Evolutionary conservation across 2,329 filamentous ascomycete genomes (phyloP).

Genomic region (Pestalotiopsis sp.): DNA sequence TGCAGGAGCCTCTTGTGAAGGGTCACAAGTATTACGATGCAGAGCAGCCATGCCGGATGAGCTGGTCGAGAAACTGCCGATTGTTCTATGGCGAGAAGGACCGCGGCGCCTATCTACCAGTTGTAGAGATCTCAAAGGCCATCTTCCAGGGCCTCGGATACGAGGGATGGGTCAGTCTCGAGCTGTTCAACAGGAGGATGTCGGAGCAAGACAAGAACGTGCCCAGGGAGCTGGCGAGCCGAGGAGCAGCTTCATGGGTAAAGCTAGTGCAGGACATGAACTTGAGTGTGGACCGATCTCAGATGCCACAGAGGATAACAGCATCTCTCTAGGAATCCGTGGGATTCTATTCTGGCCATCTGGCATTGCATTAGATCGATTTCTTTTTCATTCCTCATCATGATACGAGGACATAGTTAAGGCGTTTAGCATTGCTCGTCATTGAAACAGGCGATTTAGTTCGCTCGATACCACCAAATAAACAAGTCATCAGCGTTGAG

Average conservation of each 20-base stretch:
- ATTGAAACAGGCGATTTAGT: not conserved
- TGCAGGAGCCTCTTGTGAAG: conserved; percentile 57
- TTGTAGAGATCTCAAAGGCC: conserved; percentile 60
- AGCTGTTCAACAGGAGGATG: conserved; percentile 68
- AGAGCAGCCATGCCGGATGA: conserved; percentile 68
- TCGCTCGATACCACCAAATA: not conserved
- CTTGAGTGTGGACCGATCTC: conserved; percentile 20
- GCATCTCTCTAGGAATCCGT: conserved; percentile 20
- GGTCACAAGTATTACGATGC: conserved; percentile 61
- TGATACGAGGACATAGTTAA: not conserved
- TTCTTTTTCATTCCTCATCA: not conserved
- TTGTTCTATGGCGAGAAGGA: conserved; percentile 69
- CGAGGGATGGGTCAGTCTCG: conserved; percentile 71
- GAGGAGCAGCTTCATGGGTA: conserved; percentile 31
- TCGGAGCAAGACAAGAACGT: conserved; percentile 51
- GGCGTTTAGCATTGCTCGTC: not conserved
- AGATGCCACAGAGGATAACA: conserved; percentile 16
- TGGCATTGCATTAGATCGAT: not conserved
- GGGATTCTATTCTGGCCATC: not conserved
- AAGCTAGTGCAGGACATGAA: conserved; percentile 33
- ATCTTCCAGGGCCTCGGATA: conserved; percentile 68
- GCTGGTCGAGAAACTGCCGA: conserved; percentile 76
- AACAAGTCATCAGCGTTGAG: not conserved
- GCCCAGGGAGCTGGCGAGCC: conserved; percentile 47
- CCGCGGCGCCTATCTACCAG: conserved; percentile 68